These are phyloP conservation scores for Prunus salicina DNA, from an alignment of 306 rosid genomes.

Conservation along the genomic window DNA sequence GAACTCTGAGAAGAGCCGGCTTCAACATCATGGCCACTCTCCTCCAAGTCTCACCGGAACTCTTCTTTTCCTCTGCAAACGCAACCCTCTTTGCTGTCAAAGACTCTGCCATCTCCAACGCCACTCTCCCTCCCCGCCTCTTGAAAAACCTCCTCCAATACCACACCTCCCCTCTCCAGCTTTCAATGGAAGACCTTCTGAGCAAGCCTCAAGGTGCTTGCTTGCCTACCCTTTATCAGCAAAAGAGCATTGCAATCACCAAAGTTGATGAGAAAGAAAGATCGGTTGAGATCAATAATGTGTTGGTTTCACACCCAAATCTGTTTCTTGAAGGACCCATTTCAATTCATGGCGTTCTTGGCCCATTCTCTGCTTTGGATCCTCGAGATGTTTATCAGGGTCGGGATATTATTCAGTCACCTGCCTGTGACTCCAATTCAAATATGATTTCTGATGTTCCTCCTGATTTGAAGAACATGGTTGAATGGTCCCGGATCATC, in stretches of 20 bases:
- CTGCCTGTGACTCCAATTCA: constrained; percentile 28
- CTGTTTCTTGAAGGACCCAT: constrained; percentile 42
- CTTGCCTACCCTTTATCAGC: constrained; percentile 42
- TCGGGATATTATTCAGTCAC: constrained; percentile 33
- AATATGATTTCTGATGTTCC: constrained; percentile 12
- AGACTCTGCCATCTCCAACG: constrained; percentile 36
- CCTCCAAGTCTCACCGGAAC: constrained; percentile 55
- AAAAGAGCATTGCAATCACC: constrained; percentile 41
- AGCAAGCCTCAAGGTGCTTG: constrained; percentile 36
- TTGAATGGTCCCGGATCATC: constrained; percentile 53
- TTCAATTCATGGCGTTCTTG: constrained; percentile 62
- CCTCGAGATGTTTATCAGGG: constrained; percentile 32
- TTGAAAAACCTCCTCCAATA: constrained; percentile 49
- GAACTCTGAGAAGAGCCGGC: constrained; percentile 48
- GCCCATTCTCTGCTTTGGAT: constrained; percentile 45
- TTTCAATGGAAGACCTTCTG: constrained; percentile 32
- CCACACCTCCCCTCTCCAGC: constrained; percentile 39
- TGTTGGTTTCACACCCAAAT: constrained; percentile 54
- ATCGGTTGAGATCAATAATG: constrained; percentile 55
- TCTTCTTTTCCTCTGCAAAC: constrained; percentile 41
- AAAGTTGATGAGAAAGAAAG: constrained; percentile 23
- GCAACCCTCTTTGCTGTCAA: constrained; percentile 48
- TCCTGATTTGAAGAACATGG: constrained; percentile 17
- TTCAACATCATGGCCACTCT: constrained; percentile 57
- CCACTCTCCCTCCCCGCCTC: constrained; percentile 57